Conservation (phyloP, 2,329 filamentous ascomycete species). For the Ceratocystis eucalypticola region DNA sequence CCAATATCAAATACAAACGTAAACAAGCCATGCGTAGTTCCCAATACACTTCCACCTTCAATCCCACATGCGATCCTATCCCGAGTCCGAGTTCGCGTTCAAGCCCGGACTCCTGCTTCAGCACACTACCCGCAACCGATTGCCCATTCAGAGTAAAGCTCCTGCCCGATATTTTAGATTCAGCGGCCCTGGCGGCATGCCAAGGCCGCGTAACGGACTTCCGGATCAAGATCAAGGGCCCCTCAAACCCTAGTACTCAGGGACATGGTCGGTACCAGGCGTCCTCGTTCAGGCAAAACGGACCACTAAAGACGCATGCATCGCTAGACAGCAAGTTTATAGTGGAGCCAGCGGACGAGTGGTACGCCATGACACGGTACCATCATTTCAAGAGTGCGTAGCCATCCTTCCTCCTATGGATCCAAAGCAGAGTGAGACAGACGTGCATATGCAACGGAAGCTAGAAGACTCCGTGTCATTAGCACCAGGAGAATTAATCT, state of each 20-base stretch:
- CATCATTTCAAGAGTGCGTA: conserved; percentile 11
- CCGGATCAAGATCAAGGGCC: background rate
- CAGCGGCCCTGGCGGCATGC: background rate
- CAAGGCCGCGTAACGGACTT: background rate
- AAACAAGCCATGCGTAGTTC: background rate
- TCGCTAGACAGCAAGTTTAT: conserved; percentile 13
- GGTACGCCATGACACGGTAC: conserved; percentile 17
- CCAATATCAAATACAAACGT: background rate
- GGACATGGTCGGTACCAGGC: conserved; percentile 7
- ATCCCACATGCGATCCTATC: background rate
- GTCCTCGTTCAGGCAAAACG: conserved; percentile 5
- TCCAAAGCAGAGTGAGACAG: background rate
- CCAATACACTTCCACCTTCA: background rate
- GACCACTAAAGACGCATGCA: conserved; percentile 7
- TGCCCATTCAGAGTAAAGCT: background rate
- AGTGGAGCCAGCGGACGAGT: conserved; percentile 13
- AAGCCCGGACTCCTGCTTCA: background rate
- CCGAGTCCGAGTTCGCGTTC: background rate
- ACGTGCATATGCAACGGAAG: too few species aligned
- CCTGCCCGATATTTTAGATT: background rate
- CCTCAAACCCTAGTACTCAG: background rate
- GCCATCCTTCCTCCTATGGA: too few species aligned
- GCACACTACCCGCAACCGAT: background rate
- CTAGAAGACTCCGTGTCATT: too few species aligned
- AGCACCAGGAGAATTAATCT: background rate